These are phyloP conservation scores for Parathielavia hyrcaniae DNA, from an alignment of 495 filamentous ascomycete genomes.

Conservation along the genomic window DNA sequence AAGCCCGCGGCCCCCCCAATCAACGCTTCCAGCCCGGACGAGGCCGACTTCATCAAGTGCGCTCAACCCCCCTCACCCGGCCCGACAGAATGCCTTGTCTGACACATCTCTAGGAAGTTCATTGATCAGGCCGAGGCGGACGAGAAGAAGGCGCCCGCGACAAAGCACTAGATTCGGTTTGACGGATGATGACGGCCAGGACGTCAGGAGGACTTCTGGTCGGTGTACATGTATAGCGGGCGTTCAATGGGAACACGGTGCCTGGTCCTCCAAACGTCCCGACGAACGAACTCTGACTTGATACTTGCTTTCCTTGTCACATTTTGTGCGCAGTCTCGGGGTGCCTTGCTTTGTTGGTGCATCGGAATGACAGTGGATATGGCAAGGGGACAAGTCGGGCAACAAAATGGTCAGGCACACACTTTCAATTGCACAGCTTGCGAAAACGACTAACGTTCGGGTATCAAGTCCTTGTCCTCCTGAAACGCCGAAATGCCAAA, in stretches of 20 bases:
- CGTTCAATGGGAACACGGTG: constrained; percentile 20
- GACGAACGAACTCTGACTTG: neutral
- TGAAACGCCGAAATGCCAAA: neutral
- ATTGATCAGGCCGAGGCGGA: constrained; percentile 64
- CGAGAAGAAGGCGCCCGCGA: constrained; percentile 50
- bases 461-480: neutral
- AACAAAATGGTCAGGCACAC: neutral
- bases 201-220: constrained; percentile 11
- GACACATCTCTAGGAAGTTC: constrained; percentile 59
- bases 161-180: constrained; percentile 19
- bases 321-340: neutral
- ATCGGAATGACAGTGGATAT: too few relatives aligned
- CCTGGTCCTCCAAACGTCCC: neutral
- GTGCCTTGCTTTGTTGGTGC: too few relatives aligned
- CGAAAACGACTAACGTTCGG: neutral
- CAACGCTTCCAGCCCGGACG: constrained; percentile 81
- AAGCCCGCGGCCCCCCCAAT: constrained; percentile 61
- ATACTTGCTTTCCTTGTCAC: neutral
- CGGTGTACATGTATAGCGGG: constrained; percentile 29
- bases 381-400: too few relatives aligned
- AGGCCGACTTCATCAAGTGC: constrained; percentile 97
- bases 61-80: constrained; percentile 24
- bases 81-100: constrained; percentile 16
- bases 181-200: constrained; percentile 3
- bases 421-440: neutral